A percentile compares a stretch with the other conserved stretches of the same genome.
Conservation (phyloP, 2,329 filamentous ascomycete genomes). For the Colletotrichum orbiculare region DNA sequence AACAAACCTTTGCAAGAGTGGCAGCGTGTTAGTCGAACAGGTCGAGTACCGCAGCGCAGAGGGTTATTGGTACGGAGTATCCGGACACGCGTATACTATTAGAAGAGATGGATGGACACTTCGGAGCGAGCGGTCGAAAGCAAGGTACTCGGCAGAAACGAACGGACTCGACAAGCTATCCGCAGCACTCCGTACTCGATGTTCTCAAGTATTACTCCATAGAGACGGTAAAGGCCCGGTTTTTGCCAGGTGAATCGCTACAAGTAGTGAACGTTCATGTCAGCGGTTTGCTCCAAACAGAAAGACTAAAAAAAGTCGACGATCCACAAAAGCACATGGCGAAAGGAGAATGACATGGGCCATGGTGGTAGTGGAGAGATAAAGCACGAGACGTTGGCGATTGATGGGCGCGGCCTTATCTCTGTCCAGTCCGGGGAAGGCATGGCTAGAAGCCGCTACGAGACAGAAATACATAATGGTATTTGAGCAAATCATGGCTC, state of each 20-base stretch:
- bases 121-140: too few species aligned
- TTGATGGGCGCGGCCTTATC: slow-evolving; percentile 44
- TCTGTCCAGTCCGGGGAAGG: slow-evolving; percentile 37
- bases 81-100: neutral
- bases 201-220: too few species aligned
- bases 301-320: slow-evolving; percentile 3
- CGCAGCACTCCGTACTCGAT: too few species aligned
- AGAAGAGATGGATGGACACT: too few species aligned
- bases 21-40: slow-evolving; percentile 11
- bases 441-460: slow-evolving; percentile 38
- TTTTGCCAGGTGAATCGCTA: too few species aligned
- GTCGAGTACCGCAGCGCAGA: neutral
- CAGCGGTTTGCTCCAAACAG: too few species aligned
- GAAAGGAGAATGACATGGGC: slow-evolving; percentile 22
- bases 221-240: too few species aligned
- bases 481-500: slow-evolving; percentile 43
- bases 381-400: slow-evolving; percentile 30
- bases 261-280: too few species aligned
- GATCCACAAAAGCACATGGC: slow-evolving; percentile 31
- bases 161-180: too few species aligned
- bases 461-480: slow-evolving; percentile 54
- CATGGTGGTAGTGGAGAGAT: slow-evolving; percentile 32
- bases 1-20: neutral
- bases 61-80: neutral
- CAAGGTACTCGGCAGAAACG: too few species aligned